phyloP scores from a whole-genome alignment of 371 early-diverging fungal genomes.

The Nematocida ausubeli region DNA sequence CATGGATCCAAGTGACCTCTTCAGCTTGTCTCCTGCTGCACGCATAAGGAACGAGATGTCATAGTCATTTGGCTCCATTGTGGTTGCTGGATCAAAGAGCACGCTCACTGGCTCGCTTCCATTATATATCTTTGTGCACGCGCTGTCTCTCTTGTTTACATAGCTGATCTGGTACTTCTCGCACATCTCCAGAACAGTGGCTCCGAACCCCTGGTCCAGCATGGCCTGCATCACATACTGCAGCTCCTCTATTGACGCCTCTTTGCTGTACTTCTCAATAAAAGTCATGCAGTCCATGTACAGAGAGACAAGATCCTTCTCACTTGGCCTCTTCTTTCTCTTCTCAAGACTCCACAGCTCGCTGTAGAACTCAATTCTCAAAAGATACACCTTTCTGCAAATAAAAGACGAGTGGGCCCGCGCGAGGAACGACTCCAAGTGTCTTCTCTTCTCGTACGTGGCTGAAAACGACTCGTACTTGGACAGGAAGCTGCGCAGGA shows the following conservation, averaged over 20 bases:
- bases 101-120: slow-evolving; percentile 30
- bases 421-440: slow-evolving; percentile 60
- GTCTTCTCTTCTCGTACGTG: slow-evolving; percentile 54
- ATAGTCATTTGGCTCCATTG: slow-evolving; percentile 61
- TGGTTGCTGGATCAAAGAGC: slow-evolving; percentile 26
- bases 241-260: slow-evolving; percentile 29
- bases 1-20: slow-evolving; percentile 64
- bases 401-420: slow-evolving; percentile 54
- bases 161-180: slow-evolving; percentile 57
- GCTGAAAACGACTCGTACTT: slow-evolving; percentile 57
- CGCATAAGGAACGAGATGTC: slow-evolving; percentile 68
- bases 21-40: slow-evolving; percentile 66
- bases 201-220: slow-evolving; percentile 64
- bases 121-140: slow-evolving; percentile 23
- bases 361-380: slow-evolving; percentile 67
- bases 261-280: slow-evolving; percentile 55
- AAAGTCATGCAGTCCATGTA: slow-evolving; percentile 64
- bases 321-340: slow-evolving; percentile 59
- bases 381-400: slow-evolving; percentile 58
- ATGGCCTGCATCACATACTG: slow-evolving; percentile 64
- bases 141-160: slow-evolving; percentile 25
- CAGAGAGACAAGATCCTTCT: slow-evolving; percentile 62
- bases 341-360: slow-evolving; percentile 66
- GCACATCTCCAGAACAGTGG: slow-evolving; percentile 63
- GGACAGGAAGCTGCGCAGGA: slow-evolving; percentile 62